Conservation (phyloP, 2,329 filamentous ascomycete species). For the Cercospora zeae-maydis region DNA sequence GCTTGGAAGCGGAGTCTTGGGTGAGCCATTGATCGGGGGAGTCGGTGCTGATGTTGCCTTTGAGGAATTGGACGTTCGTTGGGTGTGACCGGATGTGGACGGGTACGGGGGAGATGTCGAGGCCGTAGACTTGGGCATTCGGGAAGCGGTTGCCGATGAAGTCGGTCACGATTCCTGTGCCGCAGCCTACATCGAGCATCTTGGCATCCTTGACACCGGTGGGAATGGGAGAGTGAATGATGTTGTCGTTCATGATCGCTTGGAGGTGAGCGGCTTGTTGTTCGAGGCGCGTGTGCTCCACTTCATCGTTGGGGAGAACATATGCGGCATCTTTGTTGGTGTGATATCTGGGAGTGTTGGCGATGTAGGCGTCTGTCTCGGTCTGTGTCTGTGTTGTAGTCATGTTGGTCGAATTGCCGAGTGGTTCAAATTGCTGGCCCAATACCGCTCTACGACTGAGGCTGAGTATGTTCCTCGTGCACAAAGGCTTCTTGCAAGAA, state of each 20-base stretch:
- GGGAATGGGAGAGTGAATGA: slow-evolving; percentile 24
- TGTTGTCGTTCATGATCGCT: slow-evolving; percentile 23
- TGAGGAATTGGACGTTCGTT: slow-evolving; percentile 13
- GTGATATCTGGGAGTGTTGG: slow-evolving; percentile 11
- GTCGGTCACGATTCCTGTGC: slow-evolving; percentile 32
- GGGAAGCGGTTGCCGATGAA: slow-evolving; percentile 17
- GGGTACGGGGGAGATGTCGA: slow-evolving; percentile 33
- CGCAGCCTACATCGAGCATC: slow-evolving; percentile 30
- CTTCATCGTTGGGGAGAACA: slow-evolving; percentile 18
- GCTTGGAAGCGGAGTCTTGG: neutral
- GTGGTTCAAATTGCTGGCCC: neutral
- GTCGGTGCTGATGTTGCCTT: slow-evolving; percentile 16
- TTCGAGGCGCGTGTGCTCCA: slow-evolving; percentile 26
- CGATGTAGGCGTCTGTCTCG: slow-evolving; percentile 3
- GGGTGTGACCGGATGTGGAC: slow-evolving; percentile 20
- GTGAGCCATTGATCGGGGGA: neutral
- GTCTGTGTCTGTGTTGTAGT: neutral
- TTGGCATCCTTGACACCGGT: neutral
- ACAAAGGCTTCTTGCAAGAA: neutral
- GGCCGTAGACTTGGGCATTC: slow-evolving; percentile 35
- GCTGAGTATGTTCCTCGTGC: neutral
- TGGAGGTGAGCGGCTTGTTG: slow-evolving; percentile 20
- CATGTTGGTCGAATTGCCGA: neutral
- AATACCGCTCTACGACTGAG: neutral
- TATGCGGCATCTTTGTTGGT: slow-evolving; percentile 15